Evolutionary conservation across 2,329 filamentous ascomycete genomes (phyloP), one percentile per base, ranked within the genome.

Genomic region (Fonsecaea monophora): DNA sequence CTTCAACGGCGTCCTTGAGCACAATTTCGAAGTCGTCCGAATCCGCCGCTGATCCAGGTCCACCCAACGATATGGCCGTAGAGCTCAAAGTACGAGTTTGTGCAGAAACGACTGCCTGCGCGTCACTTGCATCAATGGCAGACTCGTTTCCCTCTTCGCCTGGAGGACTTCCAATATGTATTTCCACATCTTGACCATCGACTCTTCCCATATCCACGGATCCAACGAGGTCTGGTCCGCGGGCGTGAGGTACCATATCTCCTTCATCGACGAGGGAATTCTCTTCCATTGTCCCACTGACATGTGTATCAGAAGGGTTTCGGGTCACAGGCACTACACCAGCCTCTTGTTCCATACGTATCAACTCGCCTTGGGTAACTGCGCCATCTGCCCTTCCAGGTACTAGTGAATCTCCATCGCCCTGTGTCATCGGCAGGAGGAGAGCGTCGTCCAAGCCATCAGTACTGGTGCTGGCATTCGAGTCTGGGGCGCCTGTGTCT

Each of bases 201-300:
- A 92, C 94, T 9, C 91, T 89, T 0, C 95, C 95, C 71, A 92
- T 90, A 76, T 99, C 95, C 72, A 92, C 89, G 66, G 93, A 88
- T 4, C 94, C 94, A 59, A 98, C 90, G 72, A 92, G 85, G 35
- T 92, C 88, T 0, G 95, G 95, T 0, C 94, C 94, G 48, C 92
- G 86, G 0, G 91, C 92, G 78, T 96, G 92, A 4, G 93, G 92
- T 9, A 70, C 57, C 2, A 80, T 74, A 60, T 88, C 84, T 66
- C 86, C 84, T 6, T 86, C 84, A 35, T 81, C 78, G 64, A 69
- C 59, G 55, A 71, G 72, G 7, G 66, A 67, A 13, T 80, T 80
- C 7, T 77, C 78, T 67, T 79, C 78, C 63, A 80, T 71, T 7
- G 60, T 67, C 4, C 57, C 63, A 15, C 75, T 66, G 5, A 75